Conservation (phyloP, 2,329 filamentous ascomycete genomes). For the Verticillium nubilum region DNA sequence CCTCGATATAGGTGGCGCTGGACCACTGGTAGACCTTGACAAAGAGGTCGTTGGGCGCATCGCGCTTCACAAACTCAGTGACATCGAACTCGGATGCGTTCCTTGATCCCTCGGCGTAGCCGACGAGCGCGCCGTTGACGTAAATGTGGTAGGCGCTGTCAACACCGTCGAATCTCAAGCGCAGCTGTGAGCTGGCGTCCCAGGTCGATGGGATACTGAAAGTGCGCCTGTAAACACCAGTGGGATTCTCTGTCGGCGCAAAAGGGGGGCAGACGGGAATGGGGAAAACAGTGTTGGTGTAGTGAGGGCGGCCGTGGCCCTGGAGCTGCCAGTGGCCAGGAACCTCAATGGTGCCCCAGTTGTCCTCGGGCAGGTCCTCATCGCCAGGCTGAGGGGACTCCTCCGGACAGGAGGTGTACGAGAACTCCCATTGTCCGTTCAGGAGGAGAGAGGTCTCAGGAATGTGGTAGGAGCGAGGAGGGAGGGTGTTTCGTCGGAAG, state of each 20-base stretch:
- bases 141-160: constrained; percentile 67
- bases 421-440: constrained; percentile 54
- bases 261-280: constrained; percentile 61
- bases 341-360: constrained; percentile 50
- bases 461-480: constrained; percentile 46
- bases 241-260: constrained; percentile 58
- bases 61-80: constrained; percentile 35
- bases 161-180: constrained; percentile 65
- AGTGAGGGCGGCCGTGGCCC: constrained; percentile 61
- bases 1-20: constrained; percentile 65
- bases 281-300: constrained; percentile 63
- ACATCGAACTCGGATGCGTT: constrained; percentile 69
- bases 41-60: constrained; percentile 46
- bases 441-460: constrained; percentile 42
- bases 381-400: constrained; percentile 35
- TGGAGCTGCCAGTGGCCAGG: constrained; percentile 68
- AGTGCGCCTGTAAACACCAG: constrained; percentile 53
- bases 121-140: constrained; percentile 58
- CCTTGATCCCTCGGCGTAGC: constrained; percentile 63
- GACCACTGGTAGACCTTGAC: constrained; percentile 68
- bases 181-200: constrained; percentile 40
- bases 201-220: constrained; percentile 48
- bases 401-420: constrained; percentile 38
- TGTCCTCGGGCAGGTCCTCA: constrained; percentile 17
- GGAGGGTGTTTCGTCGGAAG: constrained; percentile 47